Percentiles rank a stretch among this genome's conserved stretches.
Conservation (phyloP, 257 asterid genomes). For the Nemophila menziesii region DNA sequence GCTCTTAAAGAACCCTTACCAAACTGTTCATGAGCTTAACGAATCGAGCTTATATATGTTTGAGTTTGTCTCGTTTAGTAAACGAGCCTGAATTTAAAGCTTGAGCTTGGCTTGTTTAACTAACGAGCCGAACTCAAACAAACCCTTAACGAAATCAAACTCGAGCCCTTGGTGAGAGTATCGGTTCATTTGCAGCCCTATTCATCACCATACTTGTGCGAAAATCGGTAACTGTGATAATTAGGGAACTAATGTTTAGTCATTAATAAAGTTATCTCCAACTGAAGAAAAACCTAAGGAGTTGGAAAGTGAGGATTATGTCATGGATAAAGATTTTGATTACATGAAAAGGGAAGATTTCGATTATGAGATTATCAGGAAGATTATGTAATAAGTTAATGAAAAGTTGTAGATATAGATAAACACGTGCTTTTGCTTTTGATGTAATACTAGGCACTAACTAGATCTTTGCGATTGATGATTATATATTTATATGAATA, state of each 20-base stretch:
- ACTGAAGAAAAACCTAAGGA: slow-evolving; percentile 11
- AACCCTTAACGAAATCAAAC: too few relatives aligned
- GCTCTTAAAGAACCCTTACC: too few relatives aligned
- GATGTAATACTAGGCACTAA: slow-evolving; percentile 3
- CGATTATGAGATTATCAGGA: slow-evolving; percentile 12
- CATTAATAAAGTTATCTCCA: slow-evolving; percentile 23
- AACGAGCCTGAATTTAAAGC: too few relatives aligned
- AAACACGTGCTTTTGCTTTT: slow-evolving; percentile 8
- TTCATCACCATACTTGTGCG: not conserved
- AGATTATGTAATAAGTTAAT: slow-evolving; percentile 2
- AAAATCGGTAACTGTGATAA: slow-evolving; percentile 24
- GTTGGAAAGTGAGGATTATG: slow-evolving; percentile 34
- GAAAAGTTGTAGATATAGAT: slow-evolving; percentile 13
- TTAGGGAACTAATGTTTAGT: slow-evolving; percentile 19
- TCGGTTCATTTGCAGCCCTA: too few relatives aligned
- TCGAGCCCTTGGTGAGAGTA: too few relatives aligned
- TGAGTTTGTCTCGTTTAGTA: too few relatives aligned
- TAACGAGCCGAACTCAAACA: too few relatives aligned
- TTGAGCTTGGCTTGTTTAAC: not conserved
- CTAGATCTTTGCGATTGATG: slow-evolving; percentile 11
- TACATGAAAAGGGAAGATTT: slow-evolving; percentile 6
- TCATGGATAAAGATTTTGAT: slow-evolving; percentile 4
- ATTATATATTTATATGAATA: slow-evolving; percentile 5
- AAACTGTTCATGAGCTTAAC: too few relatives aligned
- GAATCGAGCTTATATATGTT: too few relatives aligned